These are phyloP conservation scores for Urtica urens DNA, from an alignment of 306 rosid species.

Conservation along the genomic window DNA sequence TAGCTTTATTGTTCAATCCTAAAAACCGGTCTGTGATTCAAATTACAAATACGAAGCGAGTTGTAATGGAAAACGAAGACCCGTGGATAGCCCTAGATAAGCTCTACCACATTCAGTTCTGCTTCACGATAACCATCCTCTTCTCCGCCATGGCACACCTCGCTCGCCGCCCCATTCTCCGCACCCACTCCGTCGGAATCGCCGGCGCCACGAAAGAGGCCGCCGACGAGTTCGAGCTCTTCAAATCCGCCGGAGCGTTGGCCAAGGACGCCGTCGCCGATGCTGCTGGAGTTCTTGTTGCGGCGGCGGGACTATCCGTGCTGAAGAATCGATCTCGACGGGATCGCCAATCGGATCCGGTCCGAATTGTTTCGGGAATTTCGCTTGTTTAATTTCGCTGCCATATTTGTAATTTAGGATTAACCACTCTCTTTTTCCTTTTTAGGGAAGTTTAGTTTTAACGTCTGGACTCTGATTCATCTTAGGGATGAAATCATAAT, in stretches of 20 bases:
- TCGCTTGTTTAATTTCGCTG: not conserved
- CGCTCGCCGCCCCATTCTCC: conserved; percentile 35
- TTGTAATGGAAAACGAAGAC: conserved; percentile 24
- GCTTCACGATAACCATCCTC: conserved; percentile 43
- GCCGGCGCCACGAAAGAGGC: conserved; percentile 75
- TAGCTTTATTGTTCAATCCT: no score
- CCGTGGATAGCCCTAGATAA: conserved; percentile 66
- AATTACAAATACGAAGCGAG: no score
- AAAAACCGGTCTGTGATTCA: no score
- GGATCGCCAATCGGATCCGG: conserved; percentile 12
- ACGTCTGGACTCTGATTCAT: no score
- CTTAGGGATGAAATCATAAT: no score
- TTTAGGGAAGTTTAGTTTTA: no score
- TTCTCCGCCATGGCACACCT: conserved; percentile 36
- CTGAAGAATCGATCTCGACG: conserved; percentile 10
- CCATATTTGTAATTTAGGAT: no score
- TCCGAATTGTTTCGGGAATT: conserved; percentile 24
- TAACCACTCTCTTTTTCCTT: no score
- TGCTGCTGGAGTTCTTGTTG: conserved; percentile 45
- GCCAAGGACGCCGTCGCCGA: conserved; percentile 53
- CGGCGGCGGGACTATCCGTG: conserved; percentile 30
- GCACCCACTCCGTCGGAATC: conserved; percentile 39
- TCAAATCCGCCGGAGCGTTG: conserved; percentile 66
- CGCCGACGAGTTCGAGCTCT: conserved; percentile 68
- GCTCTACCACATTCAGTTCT: conserved; percentile 37